Base-by-base conservation (phyloP, 768 basidiomycete genomes). In the Termitomyces sp. region DNA sequence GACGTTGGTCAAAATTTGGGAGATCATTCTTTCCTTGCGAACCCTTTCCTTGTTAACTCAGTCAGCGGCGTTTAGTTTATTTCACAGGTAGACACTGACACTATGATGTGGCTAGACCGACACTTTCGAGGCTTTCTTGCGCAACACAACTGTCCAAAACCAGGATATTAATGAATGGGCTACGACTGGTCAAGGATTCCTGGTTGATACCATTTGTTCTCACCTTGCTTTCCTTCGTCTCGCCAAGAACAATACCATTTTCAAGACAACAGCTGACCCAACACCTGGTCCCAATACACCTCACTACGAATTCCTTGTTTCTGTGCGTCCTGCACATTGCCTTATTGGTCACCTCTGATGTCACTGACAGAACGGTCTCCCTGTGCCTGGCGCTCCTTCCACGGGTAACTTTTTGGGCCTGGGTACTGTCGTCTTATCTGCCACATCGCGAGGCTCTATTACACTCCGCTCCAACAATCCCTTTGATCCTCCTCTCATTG, bases 401-500 rank as follows among this genome's bases (percentile, higher is more conserved):
- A 49, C 56, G 10, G 61, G 66, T 37, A 66, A 66, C 46, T 44
- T 44, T 25, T 40, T 67, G 14, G 54, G 53, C 27, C 50, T 64
- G 0, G 31, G 40, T 12, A 32, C 56, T 17, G 59, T 52, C 5
- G 62, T 66, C 12, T 56, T 65, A 2, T 62, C 66, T 16, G 64
- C 66, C 4, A 47, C 62, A 31, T 61, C 68, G 16, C 63, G 68
- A 32, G 72, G 72, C 23, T 65, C 63, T 11, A 45, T 73, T 9
- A 65, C 62, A 9, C 59, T 81, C 59, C 74, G 68, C 44, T 75
- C 76, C 25, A 74, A 64, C 21, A 65, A 73, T 58, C 69, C 75
- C 14, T 78, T 80, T 67, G 71, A 70, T 35, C 32, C 66, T 34
- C 80, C 81, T 1, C 40, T 69, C 19, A 77, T 82, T 65, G 73